Base-by-base conservation (phyloP, 148 eudicot species). In the Oxyria digyna region DNA sequence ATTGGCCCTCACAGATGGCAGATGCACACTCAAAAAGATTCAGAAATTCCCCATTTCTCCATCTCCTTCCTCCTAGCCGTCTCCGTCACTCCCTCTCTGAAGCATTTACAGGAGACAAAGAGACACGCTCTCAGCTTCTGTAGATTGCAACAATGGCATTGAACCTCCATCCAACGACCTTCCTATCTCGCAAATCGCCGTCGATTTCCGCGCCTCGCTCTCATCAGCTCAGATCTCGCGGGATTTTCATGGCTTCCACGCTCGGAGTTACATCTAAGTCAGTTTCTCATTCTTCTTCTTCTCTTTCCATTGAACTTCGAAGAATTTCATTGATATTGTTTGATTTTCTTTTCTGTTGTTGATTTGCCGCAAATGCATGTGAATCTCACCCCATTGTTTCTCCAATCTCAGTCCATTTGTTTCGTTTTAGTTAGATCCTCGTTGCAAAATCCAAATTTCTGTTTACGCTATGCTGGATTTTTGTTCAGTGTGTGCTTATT, bases 171-270 rank as follows among this genome's bases (percentile, higher is more conserved):
- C 66, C 46, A 8, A 42, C 29, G 65, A 13, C 52, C 37, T 42
- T 64, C 57, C 48, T 35, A 24, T 73, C 54, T n/a, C 76, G 32
- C 70, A 78, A 81, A 59, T 38, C 76, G 23, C 35, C 72, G 9
- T 62, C 72, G n/a, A 57, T 74, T 69, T 20, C 42, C 3, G 50
- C 33, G 10, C 70, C 55, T 52, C 67, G 62, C 33, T 64, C 73
- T 24, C 43, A 18, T 26, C 63, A 40, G 8, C 41, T 59, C 82
- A 73, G 83, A 79, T 82, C 85, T 74, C 80, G 35, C 70, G 62
- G 73, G 38, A 78, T 79, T 69, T 72, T 18, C 70, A 79, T 76
- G 85, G 81, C 83, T 20, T 79, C 82, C 1, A 79, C 83, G 12
- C 10, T 82, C 24, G 71, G 71, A 62, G 54, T 74, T 1, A 77